Evolutionary conservation across 441 rosid species (phyloP).

Genomic region (Bruguiera hainesii): DNA sequence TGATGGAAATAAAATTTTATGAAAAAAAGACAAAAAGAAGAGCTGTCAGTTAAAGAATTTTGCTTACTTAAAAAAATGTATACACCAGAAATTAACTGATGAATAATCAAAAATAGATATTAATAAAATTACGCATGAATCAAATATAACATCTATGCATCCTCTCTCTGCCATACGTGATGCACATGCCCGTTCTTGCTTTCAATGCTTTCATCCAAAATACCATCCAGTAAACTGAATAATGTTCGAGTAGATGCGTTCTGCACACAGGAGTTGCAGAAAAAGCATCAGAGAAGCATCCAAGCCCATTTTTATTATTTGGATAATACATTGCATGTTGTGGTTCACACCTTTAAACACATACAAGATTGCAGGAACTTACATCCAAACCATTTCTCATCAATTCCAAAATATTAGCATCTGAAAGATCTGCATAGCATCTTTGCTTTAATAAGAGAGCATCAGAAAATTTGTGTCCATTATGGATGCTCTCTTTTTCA

Average conservation of each 20-base stretch:
- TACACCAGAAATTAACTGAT: not conserved
- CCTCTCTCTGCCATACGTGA: constrained; percentile 55
- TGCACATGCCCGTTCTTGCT: constrained; percentile 64
- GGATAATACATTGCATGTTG: not conserved
- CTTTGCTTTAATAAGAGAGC: constrained; percentile 51
- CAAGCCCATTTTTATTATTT: constrained; percentile 17
- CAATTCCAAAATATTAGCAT: constrained; percentile 54
- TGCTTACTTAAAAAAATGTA: constrained; percentile 1
- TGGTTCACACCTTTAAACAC: not conserved
- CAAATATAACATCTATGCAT: constrained; percentile 19
- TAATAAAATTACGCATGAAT: constrained; percentile 8
- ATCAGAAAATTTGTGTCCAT: constrained; percentile 50
- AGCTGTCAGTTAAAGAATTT: no score
- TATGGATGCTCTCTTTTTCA: constrained; percentile 22
- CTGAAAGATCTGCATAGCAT: constrained; percentile 50
- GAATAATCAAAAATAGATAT: constrained; percentile 5
- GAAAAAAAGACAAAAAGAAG: constrained; percentile 9
- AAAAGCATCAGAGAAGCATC: constrained; percentile 20
- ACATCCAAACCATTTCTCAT: constrained; percentile 68
- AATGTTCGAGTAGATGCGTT: constrained; percentile 68
- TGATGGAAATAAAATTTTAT: constrained; percentile 3
- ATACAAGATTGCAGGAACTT: constrained; percentile 26
- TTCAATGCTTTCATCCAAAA: constrained; percentile 69
- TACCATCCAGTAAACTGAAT: constrained; percentile 55
- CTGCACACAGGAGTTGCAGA: constrained; percentile 38